These are phyloP conservation scores for Escovopsis sp. DNA, from an alignment of 2,329 filamentous ascomycete species.

Conservation along the genomic window DNA sequence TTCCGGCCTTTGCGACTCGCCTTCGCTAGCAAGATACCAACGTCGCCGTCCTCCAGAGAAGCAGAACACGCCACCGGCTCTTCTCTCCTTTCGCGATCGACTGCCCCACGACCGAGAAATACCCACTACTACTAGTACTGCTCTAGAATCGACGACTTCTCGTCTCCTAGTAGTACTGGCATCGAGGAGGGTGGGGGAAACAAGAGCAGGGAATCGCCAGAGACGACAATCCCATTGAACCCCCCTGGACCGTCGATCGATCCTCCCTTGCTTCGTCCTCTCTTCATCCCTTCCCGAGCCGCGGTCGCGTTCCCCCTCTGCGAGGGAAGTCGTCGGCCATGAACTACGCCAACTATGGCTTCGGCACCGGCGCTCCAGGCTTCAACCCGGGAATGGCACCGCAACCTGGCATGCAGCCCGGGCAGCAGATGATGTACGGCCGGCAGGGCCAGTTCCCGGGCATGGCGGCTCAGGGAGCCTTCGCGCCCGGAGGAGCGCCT, in stretches of 20 bases:
- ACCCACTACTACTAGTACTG: too few species aligned
- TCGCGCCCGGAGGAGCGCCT: conserved; percentile 34
- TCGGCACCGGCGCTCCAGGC: conserved; percentile 35
- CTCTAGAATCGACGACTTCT: too few species aligned
- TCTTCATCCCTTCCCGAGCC: not conserved
- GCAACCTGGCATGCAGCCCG: conserved; percentile 22
- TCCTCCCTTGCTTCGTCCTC: not conserved
- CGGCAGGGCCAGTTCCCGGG: conserved; percentile 37
- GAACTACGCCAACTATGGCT: conserved; percentile 42
- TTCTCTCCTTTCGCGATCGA: too few species aligned
- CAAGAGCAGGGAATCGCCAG: too few species aligned
- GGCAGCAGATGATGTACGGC: conserved; percentile 45
- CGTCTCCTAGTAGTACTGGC: too few species aligned
- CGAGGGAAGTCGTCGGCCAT: conserved; percentile 21
- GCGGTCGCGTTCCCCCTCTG: not conserved
- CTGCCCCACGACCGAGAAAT: too few species aligned
- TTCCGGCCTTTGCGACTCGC: not conserved
- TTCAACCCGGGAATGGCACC: conserved; percentile 33
- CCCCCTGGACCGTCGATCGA: too few species aligned
- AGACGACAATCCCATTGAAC: too few species aligned
- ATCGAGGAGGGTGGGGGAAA: too few species aligned
- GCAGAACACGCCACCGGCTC: too few species aligned
- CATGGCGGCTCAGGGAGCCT: conserved; percentile 37
- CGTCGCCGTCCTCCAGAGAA: too few species aligned
- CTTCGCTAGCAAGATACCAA: not conserved